Evolutionary conservation across 2,329 filamentous ascomycete species (phyloP).

Genomic region (Aspergillus flavus): DNA sequence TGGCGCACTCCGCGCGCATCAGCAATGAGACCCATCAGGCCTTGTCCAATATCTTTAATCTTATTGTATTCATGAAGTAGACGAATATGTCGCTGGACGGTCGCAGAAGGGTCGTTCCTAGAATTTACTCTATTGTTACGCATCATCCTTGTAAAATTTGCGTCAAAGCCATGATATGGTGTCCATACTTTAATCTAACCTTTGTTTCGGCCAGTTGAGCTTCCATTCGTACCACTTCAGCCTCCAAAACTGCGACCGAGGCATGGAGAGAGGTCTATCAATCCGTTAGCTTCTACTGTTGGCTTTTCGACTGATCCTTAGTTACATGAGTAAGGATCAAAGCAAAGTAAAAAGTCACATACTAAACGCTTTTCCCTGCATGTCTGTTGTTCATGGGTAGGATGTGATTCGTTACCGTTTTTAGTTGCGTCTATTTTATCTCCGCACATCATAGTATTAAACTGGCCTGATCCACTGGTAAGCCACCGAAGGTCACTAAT

Average conservation of each 20-base stretch:
- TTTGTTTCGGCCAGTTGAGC: constrained; percentile 37
- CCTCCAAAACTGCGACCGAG: constrained; percentile 45
- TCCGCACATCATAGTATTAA: not conserved
- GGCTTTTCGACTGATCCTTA: not conserved
- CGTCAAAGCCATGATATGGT: not conserved
- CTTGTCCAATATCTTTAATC: constrained; percentile 68
- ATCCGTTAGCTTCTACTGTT: constrained; percentile 21
- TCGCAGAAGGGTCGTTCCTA: constrained; percentile 50
- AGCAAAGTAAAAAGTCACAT: constrained; percentile 6
- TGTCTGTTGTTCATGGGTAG: constrained; percentile 17
- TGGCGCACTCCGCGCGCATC: constrained; percentile 63
- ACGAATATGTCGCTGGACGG: constrained; percentile 65
- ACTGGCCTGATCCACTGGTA: not conserved
- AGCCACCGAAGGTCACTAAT: not conserved
- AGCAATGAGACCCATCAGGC: constrained; percentile 67
- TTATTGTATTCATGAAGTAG: constrained; percentile 71
- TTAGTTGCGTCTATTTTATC: not conserved
- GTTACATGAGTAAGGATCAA: not conserved
- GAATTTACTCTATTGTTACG: not conserved
- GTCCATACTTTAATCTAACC: constrained; percentile 39
- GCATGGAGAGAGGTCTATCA: constrained; percentile 25
- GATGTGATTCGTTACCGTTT: not conserved
- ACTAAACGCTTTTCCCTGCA: constrained; percentile 31
- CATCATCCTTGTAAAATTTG: not conserved
- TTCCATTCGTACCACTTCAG: constrained; percentile 46